Evolutionary conservation across 257 asterid species (phyloP).

Genomic region (Capsicum pubescens): DNA sequence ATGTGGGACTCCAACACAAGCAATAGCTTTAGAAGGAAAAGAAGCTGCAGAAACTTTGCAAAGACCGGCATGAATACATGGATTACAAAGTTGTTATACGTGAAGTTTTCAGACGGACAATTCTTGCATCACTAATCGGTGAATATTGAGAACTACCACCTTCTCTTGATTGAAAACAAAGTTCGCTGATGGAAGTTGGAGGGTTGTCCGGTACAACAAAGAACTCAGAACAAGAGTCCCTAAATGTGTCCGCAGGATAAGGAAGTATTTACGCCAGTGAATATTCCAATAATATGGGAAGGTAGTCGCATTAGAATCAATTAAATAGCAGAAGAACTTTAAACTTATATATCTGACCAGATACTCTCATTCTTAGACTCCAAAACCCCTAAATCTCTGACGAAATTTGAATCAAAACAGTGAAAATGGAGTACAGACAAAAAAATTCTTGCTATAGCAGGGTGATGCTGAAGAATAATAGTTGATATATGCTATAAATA

Average conservation of each 20-base stretch:
- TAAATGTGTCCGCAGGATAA: background rate
- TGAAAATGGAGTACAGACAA: background rate
- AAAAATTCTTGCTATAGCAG: background rate
- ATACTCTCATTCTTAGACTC: background rate
- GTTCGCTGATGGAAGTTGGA: background rate
- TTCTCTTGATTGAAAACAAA: background rate
- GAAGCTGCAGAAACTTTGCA: background rate
- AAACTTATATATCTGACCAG: background rate
- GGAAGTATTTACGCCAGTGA: background rate
- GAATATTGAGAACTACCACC: background rate
- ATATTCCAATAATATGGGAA: background rate
- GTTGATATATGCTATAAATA: conserved; percentile 9
- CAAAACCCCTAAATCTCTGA: background rate
- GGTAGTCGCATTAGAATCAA: background rate
- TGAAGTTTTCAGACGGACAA: background rate
- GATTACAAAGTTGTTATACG: background rate
- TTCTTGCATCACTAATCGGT: background rate
- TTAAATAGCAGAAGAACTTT: background rate
- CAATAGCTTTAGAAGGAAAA: background rate
- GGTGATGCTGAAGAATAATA: background rate
- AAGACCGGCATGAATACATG: conserved; percentile 21
- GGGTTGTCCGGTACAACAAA: background rate
- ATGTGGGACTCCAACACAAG: no score
- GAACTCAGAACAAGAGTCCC: background rate
- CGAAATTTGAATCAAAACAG: conserved; percentile 11